Base-by-base conservation (phyloP, 371 early-diverging fungal genomes). In the Syncephalis fuscata region DNA sequence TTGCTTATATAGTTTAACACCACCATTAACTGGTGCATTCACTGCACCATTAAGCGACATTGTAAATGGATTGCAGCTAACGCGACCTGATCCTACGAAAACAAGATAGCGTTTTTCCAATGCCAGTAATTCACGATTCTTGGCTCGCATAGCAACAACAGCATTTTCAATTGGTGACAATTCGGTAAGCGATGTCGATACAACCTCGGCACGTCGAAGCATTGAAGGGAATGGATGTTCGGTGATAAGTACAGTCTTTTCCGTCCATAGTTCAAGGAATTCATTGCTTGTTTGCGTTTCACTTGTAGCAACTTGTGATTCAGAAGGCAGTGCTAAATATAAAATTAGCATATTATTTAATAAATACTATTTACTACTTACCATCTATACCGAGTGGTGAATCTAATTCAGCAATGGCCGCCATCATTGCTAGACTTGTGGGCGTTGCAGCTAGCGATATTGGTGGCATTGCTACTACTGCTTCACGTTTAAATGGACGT, bases 11-110 rank as follows among this genome's bases (percentile, higher is more conserved):
- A 84, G 74, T 21, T 76, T 71, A 3, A 87, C 68, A 36, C 88
- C 88, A 20, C 88, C 88, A 60, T 88, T 88, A 3, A 88, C 84
- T 20, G 85, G 83, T 2, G 88, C 85, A 67, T 88, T 85, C 0
- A 88, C 78, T 5, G 83, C 78, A 14, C 88, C 85, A 54, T 83
- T 84, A 21, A 88, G 55, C 3, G 80, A 71, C 84, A 88, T 83
- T 0, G 82, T 78, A 45, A 88, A 79, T 2, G 78, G 79, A 48
- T 76, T 83, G 27, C 74, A 65, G 50, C 80, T 83, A 24, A 70
- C 48, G 19, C 61, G 52, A 16, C 59, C 39, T 25, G 48, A 48
- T 38, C 38, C 50, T 3, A 65, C 27, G 46, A 59, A 46, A 2
- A 47, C 55, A 21, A 63, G 56, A 43, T 70, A 83, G 54, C 73